Conservation (phyloP, 2,329 filamentous ascomycete species). For the Ceratocystis eucalypticola region DNA sequence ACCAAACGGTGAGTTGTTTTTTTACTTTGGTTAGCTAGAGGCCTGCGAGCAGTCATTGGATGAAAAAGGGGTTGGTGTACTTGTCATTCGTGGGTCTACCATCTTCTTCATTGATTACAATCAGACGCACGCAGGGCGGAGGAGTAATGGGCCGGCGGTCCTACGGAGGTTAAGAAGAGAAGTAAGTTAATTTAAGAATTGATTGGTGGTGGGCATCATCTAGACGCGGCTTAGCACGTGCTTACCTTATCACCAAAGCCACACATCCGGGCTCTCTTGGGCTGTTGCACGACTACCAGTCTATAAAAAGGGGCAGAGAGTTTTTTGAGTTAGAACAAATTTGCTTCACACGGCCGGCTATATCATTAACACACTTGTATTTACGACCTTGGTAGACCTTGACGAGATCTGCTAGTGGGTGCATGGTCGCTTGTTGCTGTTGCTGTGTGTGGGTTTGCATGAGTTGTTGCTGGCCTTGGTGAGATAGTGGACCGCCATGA, state of each 20-base stretch:
- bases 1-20: background rate
- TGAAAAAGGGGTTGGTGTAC: background rate
- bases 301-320: slow-evolving; percentile 27
- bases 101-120: slow-evolving; percentile 60
- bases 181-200: background rate
- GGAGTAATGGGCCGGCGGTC: slow-evolving; percentile 93
- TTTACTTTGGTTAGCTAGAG: background rate
- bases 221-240: slow-evolving; percentile 4
- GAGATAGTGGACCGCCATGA: slow-evolving; percentile 2
- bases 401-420: slow-evolving; percentile 13
- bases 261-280: slow-evolving; percentile 89
- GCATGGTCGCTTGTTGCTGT: background rate
- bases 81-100: slow-evolving; percentile 36
- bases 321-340: background rate
- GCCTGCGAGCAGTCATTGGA: background rate
- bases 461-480: slow-evolving; percentile 2
- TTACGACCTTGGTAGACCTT: slow-evolving; percentile 16
- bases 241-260: slow-evolving; percentile 93
- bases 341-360: background rate
- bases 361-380: slow-evolving; percentile 14
- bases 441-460: background rate
- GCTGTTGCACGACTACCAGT: slow-evolving; percentile 77
- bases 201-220: background rate
- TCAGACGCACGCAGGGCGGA: slow-evolving; percentile 75
- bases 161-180: slow-evolving; percentile 31